These are phyloP conservation scores for Paraglomus brasilianum DNA, from an alignment of 192 early-diverging fungal genomes.

Conservation along the genomic window DNA sequence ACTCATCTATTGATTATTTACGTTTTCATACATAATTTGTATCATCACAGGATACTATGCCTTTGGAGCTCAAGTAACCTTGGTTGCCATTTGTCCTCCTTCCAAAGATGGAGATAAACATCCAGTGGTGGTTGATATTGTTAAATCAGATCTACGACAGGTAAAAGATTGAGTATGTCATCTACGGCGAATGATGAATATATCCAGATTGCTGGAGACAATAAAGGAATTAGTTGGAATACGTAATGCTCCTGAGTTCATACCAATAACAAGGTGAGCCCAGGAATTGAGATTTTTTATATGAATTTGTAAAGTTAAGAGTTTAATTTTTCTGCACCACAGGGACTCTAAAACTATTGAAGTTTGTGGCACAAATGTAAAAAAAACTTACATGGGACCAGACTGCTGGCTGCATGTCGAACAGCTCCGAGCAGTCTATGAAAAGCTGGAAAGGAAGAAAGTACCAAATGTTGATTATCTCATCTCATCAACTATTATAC, in stretches of 20 bases:
- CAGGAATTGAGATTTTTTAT: neutral
- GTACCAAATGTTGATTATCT: slow-evolving; percentile 23
- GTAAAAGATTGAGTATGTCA: neutral
- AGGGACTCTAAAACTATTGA: neutral
- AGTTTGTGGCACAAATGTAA: slow-evolving; percentile 1
- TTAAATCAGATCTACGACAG: neutral
- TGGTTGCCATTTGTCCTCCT: neutral
- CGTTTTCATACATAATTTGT: too few species aligned
- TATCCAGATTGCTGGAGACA: neutral
- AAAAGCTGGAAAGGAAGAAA: neutral
- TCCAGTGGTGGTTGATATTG: neutral
- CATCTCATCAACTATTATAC: too few species aligned
- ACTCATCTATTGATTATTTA: too few species aligned
- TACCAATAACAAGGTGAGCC: neutral
- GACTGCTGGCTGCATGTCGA: neutral
- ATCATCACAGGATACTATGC: slow-evolving; percentile 8
- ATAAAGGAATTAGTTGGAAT: neutral
- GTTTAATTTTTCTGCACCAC: neutral
- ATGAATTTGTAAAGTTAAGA: neutral
- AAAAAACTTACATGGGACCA: neutral
- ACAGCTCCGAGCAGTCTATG: neutral
- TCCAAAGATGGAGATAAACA: neutral
- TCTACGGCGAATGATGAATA: neutral
- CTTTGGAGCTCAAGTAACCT: neutral
- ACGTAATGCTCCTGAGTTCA: neutral